A percentile compares a stretch with the other conserved stretches of the same genome.
Conservation (phyloP, 371 early-diverging fungal species). For the Actinomucor elegans region DNA sequence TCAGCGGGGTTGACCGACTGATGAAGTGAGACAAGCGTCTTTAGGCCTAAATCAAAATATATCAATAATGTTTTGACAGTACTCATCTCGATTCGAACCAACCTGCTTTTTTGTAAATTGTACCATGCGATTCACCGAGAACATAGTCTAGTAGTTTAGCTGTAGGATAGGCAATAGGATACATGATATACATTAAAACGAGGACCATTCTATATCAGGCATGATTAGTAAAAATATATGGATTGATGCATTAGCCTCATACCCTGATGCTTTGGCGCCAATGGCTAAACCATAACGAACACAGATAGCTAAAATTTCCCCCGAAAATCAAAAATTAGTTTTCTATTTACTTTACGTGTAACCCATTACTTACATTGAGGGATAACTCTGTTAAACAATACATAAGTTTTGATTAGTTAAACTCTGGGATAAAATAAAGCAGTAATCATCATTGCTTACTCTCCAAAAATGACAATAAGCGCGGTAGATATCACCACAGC, state of each 20-base stretch:
- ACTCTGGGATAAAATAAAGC: not conserved
- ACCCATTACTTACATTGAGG: constrained; percentile 35
- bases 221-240: not conserved
- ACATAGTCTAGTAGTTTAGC: constrained; percentile 75
- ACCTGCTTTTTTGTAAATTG: constrained; percentile 74
- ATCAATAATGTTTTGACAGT: no score
- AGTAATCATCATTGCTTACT: constrained; percentile 54
- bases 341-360: not conserved
- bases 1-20: constrained; percentile 62
- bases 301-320: constrained; percentile 62
- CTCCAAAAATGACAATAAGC: constrained; percentile 91
- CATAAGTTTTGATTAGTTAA: not conserved
- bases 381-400: constrained; percentile 32
- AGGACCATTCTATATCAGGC: constrained; percentile 47
- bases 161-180: constrained; percentile 80
- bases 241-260: not conserved
- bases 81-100: not conserved
- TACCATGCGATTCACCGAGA: constrained; percentile 83
- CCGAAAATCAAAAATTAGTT: not conserved
- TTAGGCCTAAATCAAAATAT: constrained; percentile 56
- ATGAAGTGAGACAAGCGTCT: constrained; percentile 89
- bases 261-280: constrained; percentile 73
- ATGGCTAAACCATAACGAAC: constrained; percentile 77
- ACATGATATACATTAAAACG: constrained; percentile 67
- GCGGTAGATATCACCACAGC: constrained; percentile 90